Evolutionary conservation across 345 rosid genomes (phyloP).

Genomic region (thale cress (Arabidopsis thaliana)): TAIR10.1 NC_003070.9:26221501-26222000

Average conservation of each 20-base stretch:
- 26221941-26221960: neutral
- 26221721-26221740: conserved; percentile 11
- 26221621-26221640: conserved; percentile 67
- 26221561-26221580: conserved; percentile 18
- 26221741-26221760: neutral
- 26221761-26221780: neutral
- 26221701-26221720: conserved; percentile 14
- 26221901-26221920: neutral
- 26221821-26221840: neutral
- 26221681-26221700: conserved; percentile 13
- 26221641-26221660: conserved; percentile 83
- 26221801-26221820: neutral
- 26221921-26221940: neutral
- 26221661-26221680: conserved; percentile 40
- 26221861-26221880: neutral
- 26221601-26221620: conserved; percentile 59
- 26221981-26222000: neutral
- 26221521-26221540: neutral
- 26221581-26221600: conserved; percentile 76
- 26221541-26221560: neutral
- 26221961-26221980: neutral
- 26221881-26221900: neutral
- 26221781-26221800: too few relatives aligned
- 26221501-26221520: conserved; percentile 35
- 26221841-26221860: neutral